A percentile compares a stretch with the other conserved stretches of the same genome.
These are phyloP conservation scores for Spergularia bocconei DNA, from an alignment of 148 eudicot genomes.

Conservation along the genomic window DNA sequence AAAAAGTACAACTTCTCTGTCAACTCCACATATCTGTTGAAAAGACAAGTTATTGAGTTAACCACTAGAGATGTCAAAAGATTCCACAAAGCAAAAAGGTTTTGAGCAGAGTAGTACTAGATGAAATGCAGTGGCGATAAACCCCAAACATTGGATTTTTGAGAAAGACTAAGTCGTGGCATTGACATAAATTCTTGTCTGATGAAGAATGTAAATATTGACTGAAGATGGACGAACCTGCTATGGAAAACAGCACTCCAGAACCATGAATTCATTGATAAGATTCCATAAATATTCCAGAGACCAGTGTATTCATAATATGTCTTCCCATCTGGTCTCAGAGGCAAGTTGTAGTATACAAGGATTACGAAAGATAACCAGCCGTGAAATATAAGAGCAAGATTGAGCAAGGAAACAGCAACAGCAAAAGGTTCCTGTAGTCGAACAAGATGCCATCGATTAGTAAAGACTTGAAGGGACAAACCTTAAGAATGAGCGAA, in stretches of 20 bases:
- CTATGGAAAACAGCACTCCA: conserved; percentile 82
- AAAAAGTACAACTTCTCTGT: conserved; percentile 67
- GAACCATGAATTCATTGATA: conserved; percentile 74
- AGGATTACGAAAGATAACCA: conserved; percentile 84
- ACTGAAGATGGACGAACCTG: conserved; percentile 41
- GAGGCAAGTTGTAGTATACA: conserved; percentile 64
- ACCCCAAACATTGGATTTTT: not conserved
- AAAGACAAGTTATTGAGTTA: conserved; percentile 1
- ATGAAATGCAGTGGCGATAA: not conserved
- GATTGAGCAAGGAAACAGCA: conserved; percentile 74
- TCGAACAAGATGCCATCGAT: conserved; percentile 8
- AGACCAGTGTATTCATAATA: conserved; percentile 71
- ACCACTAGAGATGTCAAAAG: not conserved
- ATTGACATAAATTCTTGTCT: too few species aligned
- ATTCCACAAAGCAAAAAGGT: not conserved
- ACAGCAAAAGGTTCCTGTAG: conserved; percentile 86
- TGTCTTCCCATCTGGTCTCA: conserved; percentile 47
- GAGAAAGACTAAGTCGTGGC: not conserved
- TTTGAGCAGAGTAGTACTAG: not conserved
- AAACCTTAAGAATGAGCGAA: not conserved
- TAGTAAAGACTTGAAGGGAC: not conserved
- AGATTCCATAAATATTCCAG: conserved; percentile 67
- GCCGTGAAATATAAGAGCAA: conserved; percentile 81
- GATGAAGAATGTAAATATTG: too few species aligned
- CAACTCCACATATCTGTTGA: conserved; percentile 62